phyloP scores from a whole-genome alignment of 2,329 filamentous ascomycete species.

The Pseudogymnoascus verrucosus region DNA sequence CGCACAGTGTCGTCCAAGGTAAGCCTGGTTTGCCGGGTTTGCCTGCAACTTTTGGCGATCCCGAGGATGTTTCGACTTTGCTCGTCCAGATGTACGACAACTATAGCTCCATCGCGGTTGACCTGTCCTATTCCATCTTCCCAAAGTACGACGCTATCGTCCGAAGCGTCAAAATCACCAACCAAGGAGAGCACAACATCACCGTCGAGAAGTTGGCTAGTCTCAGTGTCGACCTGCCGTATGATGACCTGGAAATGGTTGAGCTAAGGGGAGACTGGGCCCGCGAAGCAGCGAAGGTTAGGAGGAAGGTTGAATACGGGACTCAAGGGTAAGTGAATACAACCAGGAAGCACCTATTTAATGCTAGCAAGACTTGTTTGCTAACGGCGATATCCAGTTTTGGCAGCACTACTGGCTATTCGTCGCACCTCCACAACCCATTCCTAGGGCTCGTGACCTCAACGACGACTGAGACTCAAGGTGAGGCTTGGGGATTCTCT shows the following conservation, averaged over 20 bases:
- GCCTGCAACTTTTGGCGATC: conserved; percentile 22
- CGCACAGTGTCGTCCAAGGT: not conserved
- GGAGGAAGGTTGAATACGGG: conserved; percentile 49
- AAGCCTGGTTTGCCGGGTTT: not conserved
- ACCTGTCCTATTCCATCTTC: conserved; percentile 56
- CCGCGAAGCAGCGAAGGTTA: conserved; percentile 46
- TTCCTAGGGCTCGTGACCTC: conserved; percentile 51
- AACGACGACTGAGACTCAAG: conserved; percentile 50
- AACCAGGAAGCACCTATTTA: not conserved
- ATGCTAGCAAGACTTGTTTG: not conserved
- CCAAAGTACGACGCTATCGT: conserved; percentile 53
- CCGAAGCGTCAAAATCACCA: conserved; percentile 53
- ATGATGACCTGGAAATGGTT: conserved; percentile 53
- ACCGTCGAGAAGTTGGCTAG: conserved; percentile 50
- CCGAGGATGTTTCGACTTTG: conserved; percentile 49
- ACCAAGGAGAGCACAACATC: conserved; percentile 45
- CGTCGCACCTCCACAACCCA: conserved; percentile 57
- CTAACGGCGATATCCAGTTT: conserved; percentile 36
- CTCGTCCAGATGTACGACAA: conserved; percentile 51
- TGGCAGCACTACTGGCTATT: conserved; percentile 52
- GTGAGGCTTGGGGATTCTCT: conserved; percentile 57
- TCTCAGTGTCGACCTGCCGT: conserved; percentile 53
- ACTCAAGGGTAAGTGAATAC: conserved; percentile 38
- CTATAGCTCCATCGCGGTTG: conserved; percentile 48
- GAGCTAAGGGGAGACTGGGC: conserved; percentile 57